These are phyloP conservation scores for Cladosporium cucumerinum DNA, from an alignment of 2,329 filamentous ascomycete species.

Conservation along the genomic window DNA sequence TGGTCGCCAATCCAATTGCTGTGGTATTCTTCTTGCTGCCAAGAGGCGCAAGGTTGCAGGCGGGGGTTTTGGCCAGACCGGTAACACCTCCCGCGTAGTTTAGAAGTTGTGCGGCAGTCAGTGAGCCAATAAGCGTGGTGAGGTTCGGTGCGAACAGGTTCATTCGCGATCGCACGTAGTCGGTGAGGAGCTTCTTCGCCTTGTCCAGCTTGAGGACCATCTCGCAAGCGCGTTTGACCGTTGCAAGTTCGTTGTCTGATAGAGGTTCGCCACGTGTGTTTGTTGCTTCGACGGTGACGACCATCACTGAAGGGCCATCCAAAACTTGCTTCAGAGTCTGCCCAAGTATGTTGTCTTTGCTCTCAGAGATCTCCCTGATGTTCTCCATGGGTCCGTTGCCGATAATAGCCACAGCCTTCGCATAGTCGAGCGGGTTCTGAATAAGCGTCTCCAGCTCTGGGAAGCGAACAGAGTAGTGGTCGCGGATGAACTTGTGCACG, in stretches of 20 bases:
- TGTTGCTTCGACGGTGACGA: conserved; percentile 90
- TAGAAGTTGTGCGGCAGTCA: conserved; percentile 93
- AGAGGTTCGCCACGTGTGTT: conserved; percentile 80
- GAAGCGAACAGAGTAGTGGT: conserved; percentile 92
- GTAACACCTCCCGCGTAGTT: conserved; percentile 88
- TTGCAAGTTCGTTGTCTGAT: conserved; percentile 67
- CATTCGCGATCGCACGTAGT: conserved; percentile 97
- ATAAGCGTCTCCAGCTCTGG: conserved; percentile 89
- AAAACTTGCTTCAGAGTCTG: conserved; percentile 74
- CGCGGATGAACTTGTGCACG: conserved; percentile 93
- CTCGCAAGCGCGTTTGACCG: conserved; percentile 74
- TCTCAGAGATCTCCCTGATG: conserved; percentile 75
- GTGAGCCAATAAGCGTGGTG: conserved; percentile 82
- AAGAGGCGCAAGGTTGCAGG: conserved; percentile 87
- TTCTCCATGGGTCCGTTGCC: conserved; percentile 88
- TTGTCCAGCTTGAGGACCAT: conserved; percentile 85
- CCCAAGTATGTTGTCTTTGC: conserved; percentile 73
- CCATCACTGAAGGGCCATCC: conserved; percentile 88
- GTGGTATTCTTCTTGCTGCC: conserved; percentile 83
- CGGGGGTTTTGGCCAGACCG: conserved; percentile 84
- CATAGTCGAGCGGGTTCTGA: conserved; percentile 89
- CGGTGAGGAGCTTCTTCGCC: conserved; percentile 80
- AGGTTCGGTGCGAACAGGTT: conserved; percentile 92
- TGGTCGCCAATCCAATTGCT: conserved; percentile 77
- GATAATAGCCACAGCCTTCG: conserved; percentile 89